Base-by-base conservation (phyloP, 1,139 yeast species). In the Nadsonia commutata region DNA sequence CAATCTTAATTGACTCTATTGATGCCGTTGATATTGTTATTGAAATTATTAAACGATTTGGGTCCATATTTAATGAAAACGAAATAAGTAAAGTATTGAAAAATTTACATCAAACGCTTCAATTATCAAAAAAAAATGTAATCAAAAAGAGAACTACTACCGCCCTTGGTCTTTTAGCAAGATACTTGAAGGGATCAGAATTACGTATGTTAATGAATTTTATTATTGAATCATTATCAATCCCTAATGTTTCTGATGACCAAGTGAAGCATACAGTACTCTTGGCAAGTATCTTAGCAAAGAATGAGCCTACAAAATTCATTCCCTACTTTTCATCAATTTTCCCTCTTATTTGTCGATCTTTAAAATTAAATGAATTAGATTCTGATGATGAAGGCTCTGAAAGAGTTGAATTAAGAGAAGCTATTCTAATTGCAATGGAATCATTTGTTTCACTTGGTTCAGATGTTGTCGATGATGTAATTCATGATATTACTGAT, bases 21-120 rank as follows among this genome's bases (percentile, higher is more conserved):
- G 90, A 81, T 51, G 65, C 72, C 36, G 70, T 80, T 51, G 94
- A 82, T 54, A 70, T 80, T 5, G 60, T 80, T 41, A 67, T 71
- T 22, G 86, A 80, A 51, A 55, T 80, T 37, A 62, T 79, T 41
- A 70, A 69, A 46, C 67, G 70, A 45, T 64, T 77, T 47, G 85
- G 86, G 1, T 56, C 62, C 22, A 67, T 65, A 9, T 65, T 83
- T 40, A 54, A 65, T 0, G 50, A 56, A 1, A 54, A 60, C 0
- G 80, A 78, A 47, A 54, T 72, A 11, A 51, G 51, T 1, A 54
- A 56, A 19, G 58, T 73, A 3, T 62, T 70, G 7, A 39, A 41
- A 4, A 47, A 52, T 16, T 50, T 61, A 31, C 43, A 52, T 18
- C 45, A 43, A 3, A 51, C 57, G n/a, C 49, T 59, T 20, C 9